These are phyloP conservation scores for Alternaria longipes DNA, from an alignment of 2,329 filamentous ascomycete species.

Conservation along the genomic window DNA sequence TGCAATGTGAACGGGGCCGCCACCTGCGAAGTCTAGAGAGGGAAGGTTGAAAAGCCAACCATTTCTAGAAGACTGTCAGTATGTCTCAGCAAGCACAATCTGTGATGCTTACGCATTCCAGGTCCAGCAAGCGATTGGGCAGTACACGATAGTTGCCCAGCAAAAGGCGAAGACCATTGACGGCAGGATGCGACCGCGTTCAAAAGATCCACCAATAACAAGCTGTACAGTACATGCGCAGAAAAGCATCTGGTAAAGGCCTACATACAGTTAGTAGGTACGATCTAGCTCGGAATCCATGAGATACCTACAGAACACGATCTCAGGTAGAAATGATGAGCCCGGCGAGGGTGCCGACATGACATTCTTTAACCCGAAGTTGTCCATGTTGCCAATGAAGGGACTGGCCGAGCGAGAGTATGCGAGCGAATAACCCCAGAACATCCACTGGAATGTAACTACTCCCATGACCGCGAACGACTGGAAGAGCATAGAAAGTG, in stretches of 20 bases:
- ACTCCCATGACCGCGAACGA: constrained; percentile 67
- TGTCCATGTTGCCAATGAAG: constrained; percentile 70
- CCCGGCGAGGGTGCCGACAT: constrained; percentile 68
- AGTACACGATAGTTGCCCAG: constrained; percentile 73
- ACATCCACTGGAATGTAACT: constrained; percentile 69
- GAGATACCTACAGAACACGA: constrained; percentile 64
- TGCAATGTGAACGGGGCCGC: constrained; percentile 71
- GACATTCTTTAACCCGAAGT: constrained; percentile 70
- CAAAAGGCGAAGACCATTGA: constrained; percentile 71
- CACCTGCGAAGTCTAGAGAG: constrained; percentile 68
- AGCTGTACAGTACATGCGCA: constrained; percentile 70
- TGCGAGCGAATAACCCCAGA: constrained; percentile 71
- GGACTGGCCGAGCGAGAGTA: constrained; percentile 68
- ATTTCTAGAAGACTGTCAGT: constrained; percentile 31
- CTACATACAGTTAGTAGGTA: not conserved
- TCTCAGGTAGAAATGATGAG: constrained; percentile 66
- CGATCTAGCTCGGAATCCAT: not conserved
- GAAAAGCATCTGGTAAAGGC: constrained; percentile 71
- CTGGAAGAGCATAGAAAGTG: constrained; percentile 70
- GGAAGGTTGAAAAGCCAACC: constrained; percentile 71
- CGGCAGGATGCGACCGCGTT: constrained; percentile 69
- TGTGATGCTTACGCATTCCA: constrained; percentile 64
- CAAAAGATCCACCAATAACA: constrained; percentile 70
- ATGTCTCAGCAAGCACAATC: no score
- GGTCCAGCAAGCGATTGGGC: constrained; percentile 70